These are phyloP conservation scores for Debaryomyces castellii DNA, from an alignment of 805 yeast genomes.

Conservation along the genomic window DNA sequence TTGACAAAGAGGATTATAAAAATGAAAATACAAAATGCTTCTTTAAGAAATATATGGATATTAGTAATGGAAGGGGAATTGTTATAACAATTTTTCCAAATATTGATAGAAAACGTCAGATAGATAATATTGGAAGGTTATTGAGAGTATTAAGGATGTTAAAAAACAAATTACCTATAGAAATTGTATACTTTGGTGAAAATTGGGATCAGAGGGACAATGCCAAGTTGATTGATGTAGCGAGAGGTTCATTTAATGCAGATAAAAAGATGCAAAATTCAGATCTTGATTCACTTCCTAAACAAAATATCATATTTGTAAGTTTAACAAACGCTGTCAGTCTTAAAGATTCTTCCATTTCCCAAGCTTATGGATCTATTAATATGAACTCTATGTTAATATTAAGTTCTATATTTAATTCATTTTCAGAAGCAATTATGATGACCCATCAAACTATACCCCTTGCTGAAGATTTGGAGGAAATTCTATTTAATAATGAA, in stretches of 20 bases:
- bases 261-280: slow-evolving; percentile 1
- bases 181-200: slow-evolving; percentile 19
- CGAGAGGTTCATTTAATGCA: slow-evolving; percentile 12
- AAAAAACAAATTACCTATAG: slow-evolving; percentile 29
- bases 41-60: slow-evolving; percentile 8
- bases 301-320: slow-evolving; percentile 28
- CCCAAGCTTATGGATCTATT: slow-evolving; percentile 7
- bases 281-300: slow-evolving; percentile 12
- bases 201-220: slow-evolving; percentile 11
- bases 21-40: slow-evolving; percentile 10
- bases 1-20: slow-evolving; percentile 2
- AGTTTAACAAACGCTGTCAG: slow-evolving; percentile 19
- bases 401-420: slow-evolving; percentile 28
- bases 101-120: slow-evolving; percentile 10
- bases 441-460: slow-evolving; percentile 28
- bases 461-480: slow-evolving; percentile 13
- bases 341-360: slow-evolving; percentile 10
- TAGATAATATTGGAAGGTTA: slow-evolving; percentile 18
- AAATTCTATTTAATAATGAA: slow-evolving; percentile 16
- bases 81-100: slow-evolving; percentile 27
- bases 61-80: slow-evolving; percentile 28
- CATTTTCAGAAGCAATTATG: slow-evolving; percentile 30
- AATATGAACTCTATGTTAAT: slow-evolving; percentile 15
- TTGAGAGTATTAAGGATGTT: slow-evolving; percentile 24
- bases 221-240: slow-evolving; percentile 10